phyloP scores from a whole-genome alignment of 2,329 filamentous ascomycete genomes.

The Xylariaceae sp. region DNA sequence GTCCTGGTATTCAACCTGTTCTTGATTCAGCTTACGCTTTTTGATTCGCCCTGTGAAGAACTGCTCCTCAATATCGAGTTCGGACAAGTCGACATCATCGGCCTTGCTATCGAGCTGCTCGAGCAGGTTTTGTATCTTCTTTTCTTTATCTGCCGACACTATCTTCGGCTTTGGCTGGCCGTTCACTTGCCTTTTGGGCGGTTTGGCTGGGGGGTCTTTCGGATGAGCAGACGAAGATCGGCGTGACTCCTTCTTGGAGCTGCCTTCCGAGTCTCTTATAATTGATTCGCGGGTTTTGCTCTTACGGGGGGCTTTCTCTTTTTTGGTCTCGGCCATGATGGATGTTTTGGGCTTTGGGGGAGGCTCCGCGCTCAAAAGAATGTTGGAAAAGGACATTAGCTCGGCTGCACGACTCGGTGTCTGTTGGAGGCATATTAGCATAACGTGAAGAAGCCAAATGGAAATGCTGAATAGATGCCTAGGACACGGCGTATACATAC shows the following conservation, averaged over 20 bases:
- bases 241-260: conserved; percentile 55
- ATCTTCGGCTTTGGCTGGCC: conserved; percentile 59
- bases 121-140: conserved; percentile 72
- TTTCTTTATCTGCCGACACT: conserved; percentile 66
- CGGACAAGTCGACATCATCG: conserved; percentile 50
- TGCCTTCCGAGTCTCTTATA: conserved; percentile 56
- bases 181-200: conserved; percentile 67
- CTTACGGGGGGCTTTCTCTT: conserved; percentile 47
- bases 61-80: conserved; percentile 53
- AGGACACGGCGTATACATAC: conserved; percentile 33
- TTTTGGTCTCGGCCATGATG: conserved; percentile 47
- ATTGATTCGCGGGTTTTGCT: conserved; percentile 60
- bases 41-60: conserved; percentile 62
- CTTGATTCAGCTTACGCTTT: conserved; percentile 74
- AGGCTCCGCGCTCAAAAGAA: conserved; percentile 81
- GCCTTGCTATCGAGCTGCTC: conserved; percentile 50
- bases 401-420: conserved; percentile 78
- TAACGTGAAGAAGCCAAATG: neutral
- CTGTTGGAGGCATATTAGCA: conserved; percentile 48
- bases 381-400: conserved; percentile 95
- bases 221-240: conserved; percentile 55
- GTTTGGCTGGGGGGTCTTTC: conserved; percentile 55
- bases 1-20: conserved; percentile 66
- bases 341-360: conserved; percentile 57
- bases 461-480: neutral